Evolutionary conservation across 148 eudicot genomes (phyloP).

Genomic region (Heliamphora exappendiculata): DNA sequence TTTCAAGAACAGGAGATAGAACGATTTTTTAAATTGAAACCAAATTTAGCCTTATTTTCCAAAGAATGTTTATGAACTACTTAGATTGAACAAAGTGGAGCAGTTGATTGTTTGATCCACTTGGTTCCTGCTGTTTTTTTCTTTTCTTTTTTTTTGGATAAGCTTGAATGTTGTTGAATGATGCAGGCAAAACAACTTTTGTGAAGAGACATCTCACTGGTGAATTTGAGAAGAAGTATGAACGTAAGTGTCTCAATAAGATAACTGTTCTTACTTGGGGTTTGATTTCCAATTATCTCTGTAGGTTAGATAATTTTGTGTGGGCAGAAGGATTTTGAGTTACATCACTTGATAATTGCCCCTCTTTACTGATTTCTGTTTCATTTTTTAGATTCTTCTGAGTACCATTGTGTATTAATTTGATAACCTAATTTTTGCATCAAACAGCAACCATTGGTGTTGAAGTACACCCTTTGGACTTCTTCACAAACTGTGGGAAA

Average conservation of each 20-base stretch:
- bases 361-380: background rate
- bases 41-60: background rate
- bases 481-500: slow-evolving; percentile 22
- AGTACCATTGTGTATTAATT: background rate
- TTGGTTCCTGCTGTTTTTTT: background rate
- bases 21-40: background rate
- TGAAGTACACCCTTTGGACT: slow-evolving; percentile 33
- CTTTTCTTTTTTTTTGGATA: background rate
- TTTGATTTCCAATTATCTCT: background rate
- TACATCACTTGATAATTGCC: background rate
- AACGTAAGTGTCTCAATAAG: slow-evolving; percentile 7
- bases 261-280: background rate
- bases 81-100: background rate
- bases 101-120: background rate
- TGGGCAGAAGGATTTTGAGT: background rate
- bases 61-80: background rate
- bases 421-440: background rate
- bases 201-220: slow-evolving; percentile 14
- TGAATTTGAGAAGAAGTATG: slow-evolving; percentile 18
- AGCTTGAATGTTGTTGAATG: slow-evolving; percentile 1
- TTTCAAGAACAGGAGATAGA: background rate
- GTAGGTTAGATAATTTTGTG: background rate
- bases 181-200: slow-evolving; percentile 13
- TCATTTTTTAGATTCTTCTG: background rate
- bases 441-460: slow-evolving; percentile 31